Base-by-base conservation (phyloP, 257 asterid genomes). In the Rehmannia glutinosa region DNA sequence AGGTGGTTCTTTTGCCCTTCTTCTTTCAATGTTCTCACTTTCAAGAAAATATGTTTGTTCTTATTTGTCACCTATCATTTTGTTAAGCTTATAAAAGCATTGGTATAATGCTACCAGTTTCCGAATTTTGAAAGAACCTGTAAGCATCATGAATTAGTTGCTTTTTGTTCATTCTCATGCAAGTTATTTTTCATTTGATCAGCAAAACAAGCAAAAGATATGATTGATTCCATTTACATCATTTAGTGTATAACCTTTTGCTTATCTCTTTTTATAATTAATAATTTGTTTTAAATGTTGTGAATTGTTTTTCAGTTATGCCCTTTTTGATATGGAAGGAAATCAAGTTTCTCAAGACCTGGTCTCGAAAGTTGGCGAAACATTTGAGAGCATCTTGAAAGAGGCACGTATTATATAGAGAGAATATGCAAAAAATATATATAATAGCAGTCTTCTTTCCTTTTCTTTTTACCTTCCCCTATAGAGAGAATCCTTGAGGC, bases 271-370 rank as follows among this genome's bases (percentile, higher is more conserved):
- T n/a, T n/a, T n/a, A n/a, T n/a, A 51, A 61, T 2, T 36, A 50
- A 38, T n/a, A 36, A 23, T 27, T 7, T 36, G 41, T 50, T 61
- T n/a, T 38, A 20, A n/a, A 23, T 41, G 21, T 7, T 20, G 5
- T 20, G 24, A n/a, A n/a, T n/a, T 41, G 21, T n/a, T 27, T 67
- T 68, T 62, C 90, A 94, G 99, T 76, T 94, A 94, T 71, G 97
- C 96, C 13, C 96, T 94, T 60, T 94, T 79, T 66, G 99, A 91
- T 75, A 82, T 70, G 82, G 96, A 94, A 21, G 97, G 99, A 16
- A 87, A 85, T 68, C 92, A 94, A 85, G 96, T 94, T 78, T 84
- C 95, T 59, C 99, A 88, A 80, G 96, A 84, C 6, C 73, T 94
- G 54, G 99, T 94, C 72, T 23, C 96, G n/a, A 84, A 84, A 78